A percentile compares a stretch with the other conserved stretches of the same genome.
These are phyloP conservation scores for Plenodomus tracheiphilus DNA, from an alignment of 2,329 filamentous ascomycete species.

Conservation along the genomic window DNA sequence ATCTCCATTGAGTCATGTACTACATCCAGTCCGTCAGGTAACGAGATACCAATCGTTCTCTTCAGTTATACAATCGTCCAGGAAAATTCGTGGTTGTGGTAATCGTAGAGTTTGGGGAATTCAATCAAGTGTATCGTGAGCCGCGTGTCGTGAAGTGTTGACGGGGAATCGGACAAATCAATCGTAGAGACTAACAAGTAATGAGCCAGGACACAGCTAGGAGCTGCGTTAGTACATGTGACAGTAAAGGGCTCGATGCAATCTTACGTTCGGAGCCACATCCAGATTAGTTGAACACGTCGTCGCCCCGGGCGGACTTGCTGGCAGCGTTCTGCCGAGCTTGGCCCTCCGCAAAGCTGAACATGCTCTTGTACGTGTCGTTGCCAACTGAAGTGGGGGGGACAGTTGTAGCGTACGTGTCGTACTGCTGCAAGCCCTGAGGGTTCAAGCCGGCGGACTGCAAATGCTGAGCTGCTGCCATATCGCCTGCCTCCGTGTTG, in stretches of 20 bases:
- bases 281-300: background rate
- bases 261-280: background rate
- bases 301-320: no score
- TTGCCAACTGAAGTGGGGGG: background rate
- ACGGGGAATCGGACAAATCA: background rate
- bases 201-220: background rate
- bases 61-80: background rate
- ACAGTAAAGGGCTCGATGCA: background rate
- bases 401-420: background rate
- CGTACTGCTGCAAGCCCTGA: background rate
- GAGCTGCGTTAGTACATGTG: background rate
- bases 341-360: no score
- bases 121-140: background rate
- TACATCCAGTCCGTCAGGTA: background rate
- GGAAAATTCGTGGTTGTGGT: background rate
- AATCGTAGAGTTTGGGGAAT: background rate
- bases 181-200: background rate
- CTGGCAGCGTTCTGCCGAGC: no score
- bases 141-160: background rate
- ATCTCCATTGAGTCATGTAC: background rate
- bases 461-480: background rate
- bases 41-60: background rate
- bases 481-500: no score
- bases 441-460: background rate
- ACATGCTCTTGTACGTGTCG: background rate